Base-by-base conservation (phyloP, 495 filamentous ascomycete species). In the Aspergillus coremiiformis region DNA sequence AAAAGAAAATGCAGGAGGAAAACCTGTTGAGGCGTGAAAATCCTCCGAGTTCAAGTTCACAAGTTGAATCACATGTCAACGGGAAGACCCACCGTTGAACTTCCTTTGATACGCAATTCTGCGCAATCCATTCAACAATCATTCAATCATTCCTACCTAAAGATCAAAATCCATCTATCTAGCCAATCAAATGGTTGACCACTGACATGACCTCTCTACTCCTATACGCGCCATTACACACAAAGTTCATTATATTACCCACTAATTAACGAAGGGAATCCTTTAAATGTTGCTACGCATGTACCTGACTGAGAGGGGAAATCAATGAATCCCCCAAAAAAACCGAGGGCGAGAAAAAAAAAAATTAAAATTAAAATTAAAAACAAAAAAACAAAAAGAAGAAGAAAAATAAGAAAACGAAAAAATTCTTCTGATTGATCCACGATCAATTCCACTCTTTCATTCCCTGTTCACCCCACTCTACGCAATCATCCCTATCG, bases 1-100 rank as follows among this genome's bases (percentile, higher is more conserved):
- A n/a, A n/a, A n/a, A n/a, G n/a, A n/a, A n/a, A n/a, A n/a, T 43
- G 20, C 27, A 21, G 19, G 26, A n/a, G n/a, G 24, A 42, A 49
- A 27, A 39, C 15, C 33, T 37, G 20, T 21, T 32, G 24, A 32
- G 26, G 21, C n/a, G 5, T 12, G n/a, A 41, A 42, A 52, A 45
- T 15, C 30, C 29, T 17, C 49, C 49, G 41, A 52, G 23, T 50
- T 50, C n/a, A n/a, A n/a, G n/a, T n/a, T n/a, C n/a, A n/a, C n/a
- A n/a, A n/a, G n/a, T n/a, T n/a, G n/a, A n/a, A n/a, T 57, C 55
- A 57, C 55, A 57, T 57, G 55, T 57, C 51, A 57, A 29, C 20
- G 21, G 19, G 24, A 8, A 4, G 24, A 27, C 8, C 24, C 24
- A 27, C 4, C 24, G 24, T 4, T 27, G n/a, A n/a, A n/a, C n/a